A percentile compares a stretch with the other conserved stretches of the same genome.
Evolutionary conservation across 1,139 yeast genomes (phyloP).

Genomic region (Suhomyces wounanorum): DNA sequence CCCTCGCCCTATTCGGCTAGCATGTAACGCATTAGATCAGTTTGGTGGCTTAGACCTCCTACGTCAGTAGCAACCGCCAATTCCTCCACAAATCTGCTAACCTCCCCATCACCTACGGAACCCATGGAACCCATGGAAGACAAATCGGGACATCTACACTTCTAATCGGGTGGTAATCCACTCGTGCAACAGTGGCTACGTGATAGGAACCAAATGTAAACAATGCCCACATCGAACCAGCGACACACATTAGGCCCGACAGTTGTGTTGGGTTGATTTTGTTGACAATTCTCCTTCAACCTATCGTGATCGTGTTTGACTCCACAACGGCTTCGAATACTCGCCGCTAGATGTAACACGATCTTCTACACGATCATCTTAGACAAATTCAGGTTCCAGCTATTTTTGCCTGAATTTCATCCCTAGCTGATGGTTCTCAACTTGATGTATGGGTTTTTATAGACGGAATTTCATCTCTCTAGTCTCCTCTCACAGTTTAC

Average conservation of each 20-base stretch:
- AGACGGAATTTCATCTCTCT: not conserved
- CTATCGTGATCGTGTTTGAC: no score
- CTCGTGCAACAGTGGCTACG: not conserved
- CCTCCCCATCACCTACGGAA: not conserved
- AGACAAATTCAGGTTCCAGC: no score
- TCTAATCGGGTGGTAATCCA: not conserved
- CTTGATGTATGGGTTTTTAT: no score
- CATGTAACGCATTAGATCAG: not conserved
- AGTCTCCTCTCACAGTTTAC: not conserved
- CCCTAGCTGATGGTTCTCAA: no score
- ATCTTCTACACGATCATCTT: no score
- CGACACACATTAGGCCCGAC: no score
- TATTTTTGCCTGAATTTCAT: no score
- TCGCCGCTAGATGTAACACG: no score
- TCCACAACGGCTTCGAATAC: no score
- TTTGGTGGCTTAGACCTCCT: not conserved
- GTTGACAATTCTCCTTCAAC: not conserved
- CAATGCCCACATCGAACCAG: not conserved
- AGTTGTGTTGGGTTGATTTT: no score
- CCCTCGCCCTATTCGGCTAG: not conserved
- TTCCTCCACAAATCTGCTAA: not conserved
- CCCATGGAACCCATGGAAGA: not conserved
- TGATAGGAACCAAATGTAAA: not conserved
- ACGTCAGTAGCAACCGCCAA: not conserved
- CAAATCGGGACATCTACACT: not conserved